Conservation (phyloP, 352 stramenopile species). For the Pythium dissimile region DNA sequence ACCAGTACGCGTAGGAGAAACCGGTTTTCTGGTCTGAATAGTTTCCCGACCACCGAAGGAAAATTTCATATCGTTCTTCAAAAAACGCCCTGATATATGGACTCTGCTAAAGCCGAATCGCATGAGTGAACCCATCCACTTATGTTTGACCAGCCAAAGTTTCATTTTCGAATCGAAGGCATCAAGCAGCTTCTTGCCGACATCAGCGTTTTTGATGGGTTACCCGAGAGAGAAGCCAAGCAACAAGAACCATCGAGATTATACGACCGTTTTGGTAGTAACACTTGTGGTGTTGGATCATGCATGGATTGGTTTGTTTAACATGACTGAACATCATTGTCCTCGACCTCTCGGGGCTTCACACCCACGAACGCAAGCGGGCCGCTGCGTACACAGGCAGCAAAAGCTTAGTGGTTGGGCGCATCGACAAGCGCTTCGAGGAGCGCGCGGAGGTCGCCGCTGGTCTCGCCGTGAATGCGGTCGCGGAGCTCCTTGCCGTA, state of each 20-base stretch:
- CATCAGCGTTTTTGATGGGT: too few species aligned
- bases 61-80: not conserved
- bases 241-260: too few species aligned
- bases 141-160: too few species aligned
- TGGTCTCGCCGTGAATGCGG: conserved; percentile 76
- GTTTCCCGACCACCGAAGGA: not conserved
- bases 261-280: too few species aligned
- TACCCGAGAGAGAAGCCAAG: too few species aligned
- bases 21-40: not conserved
- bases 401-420: conserved; percentile 27
- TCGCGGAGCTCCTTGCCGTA: conserved; percentile 79
- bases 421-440: conserved; percentile 55
- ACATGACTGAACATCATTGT: too few species aligned
- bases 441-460: conserved; percentile 72
- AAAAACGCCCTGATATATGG: not conserved
- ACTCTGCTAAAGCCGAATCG: conserved; percentile 8
- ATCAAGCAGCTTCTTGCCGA: too few species aligned
- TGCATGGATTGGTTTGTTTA: too few species aligned
- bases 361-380: not conserved
- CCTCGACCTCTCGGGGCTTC: not conserved
- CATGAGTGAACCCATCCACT: not conserved
- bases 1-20: not conserved
- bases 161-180: too few species aligned
- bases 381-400: too few species aligned
- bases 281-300: too few species aligned